Base-by-base conservation (phyloP, 345 rosid species). In the Arabidopsis suecica region DNA sequence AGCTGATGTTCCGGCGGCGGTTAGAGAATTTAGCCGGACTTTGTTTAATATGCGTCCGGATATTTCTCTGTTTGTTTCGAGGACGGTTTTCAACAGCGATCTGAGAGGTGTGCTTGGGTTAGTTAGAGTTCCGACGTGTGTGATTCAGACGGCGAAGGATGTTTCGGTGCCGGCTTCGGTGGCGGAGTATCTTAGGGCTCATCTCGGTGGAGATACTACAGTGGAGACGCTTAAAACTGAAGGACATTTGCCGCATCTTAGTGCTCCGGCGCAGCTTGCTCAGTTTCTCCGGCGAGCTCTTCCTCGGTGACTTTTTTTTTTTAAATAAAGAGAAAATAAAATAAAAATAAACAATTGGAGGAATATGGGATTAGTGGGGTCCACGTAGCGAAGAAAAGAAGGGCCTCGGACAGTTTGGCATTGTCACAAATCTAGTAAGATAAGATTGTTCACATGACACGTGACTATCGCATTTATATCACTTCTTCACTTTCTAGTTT, bases 1-100 rank as follows among this genome's bases (percentile, higher is more conserved):
- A 5, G 89, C 95, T 0, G 98, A 93, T 65, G 96, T 93, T 37
- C 96, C 96, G 0, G 76, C 74, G 4, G 98, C 96, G 44, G 93
- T 93, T 20, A 83, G 90, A 38, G 96, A 93, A 72, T 90, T 90
- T 55, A 90, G 95, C 77, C 81, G 91, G 78, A 93, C 98, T 18
- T 72, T 93, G 37, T 93, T 93, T 80, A 93, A 93, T 51, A 93
- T 93, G 98, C 84, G 98, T 41, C 96, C 96, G 0, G 96, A 93
- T 79, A 93, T 93, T 11, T 73, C 98, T 2, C 67, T 93, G 4
- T 86, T 85, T 57, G 93, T 90, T 0, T 84, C 80, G 0, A 76
- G 85, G 38, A 86, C 89, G n/a, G 93, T 89, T 3, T 89, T 93
- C 48, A 83, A 73, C 30, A 83, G 89, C 36, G 98, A 93, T 72